Conservation (phyloP, 2,329 filamentous ascomycete species). For the Fusarium tuaranense region DNA sequence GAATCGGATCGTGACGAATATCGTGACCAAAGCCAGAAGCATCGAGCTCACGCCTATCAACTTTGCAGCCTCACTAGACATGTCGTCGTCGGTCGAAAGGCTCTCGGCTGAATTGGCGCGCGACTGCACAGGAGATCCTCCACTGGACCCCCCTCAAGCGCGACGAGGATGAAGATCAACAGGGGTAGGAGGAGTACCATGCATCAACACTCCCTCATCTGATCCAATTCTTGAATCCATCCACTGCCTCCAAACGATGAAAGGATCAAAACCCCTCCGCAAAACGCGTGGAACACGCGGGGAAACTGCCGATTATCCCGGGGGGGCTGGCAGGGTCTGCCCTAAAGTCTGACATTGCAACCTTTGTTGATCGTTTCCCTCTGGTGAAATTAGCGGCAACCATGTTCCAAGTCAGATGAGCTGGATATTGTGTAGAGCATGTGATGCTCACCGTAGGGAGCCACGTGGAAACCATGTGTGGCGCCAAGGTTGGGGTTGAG, state of each 20-base stretch:
- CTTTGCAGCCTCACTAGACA: not conserved
- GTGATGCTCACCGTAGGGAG: not conserved
- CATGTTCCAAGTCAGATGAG: not conserved
- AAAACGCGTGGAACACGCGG: not conserved
- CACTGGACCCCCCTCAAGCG: not conserved
- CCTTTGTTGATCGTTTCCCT: not conserved
- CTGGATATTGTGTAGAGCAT: not conserved
- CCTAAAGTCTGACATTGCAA: not conserved
- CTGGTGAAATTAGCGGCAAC: not conserved
- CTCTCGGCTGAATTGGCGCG: not conserved
- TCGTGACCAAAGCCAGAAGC: slow-evolving; percentile 4
- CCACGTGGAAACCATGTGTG: not conserved
- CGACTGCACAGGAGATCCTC: not conserved
- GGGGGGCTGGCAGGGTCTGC: not conserved
- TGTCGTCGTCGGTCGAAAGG: not conserved
- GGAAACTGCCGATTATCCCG: not conserved
- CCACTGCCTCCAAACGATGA: not conserved
- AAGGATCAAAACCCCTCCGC: not conserved
- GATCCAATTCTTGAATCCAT: not conserved
- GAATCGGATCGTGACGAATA: slow-evolving; percentile 1
- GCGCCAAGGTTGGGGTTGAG: not conserved
- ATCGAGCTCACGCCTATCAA: slow-evolving; percentile 7
- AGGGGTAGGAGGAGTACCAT: not conserved
- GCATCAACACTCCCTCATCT: not conserved
- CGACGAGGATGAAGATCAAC: not conserved